Evolutionary conservation across 2,329 filamentous ascomycete genomes (phyloP).

Genomic region (Fonsecaea pedrosoi): DNA sequence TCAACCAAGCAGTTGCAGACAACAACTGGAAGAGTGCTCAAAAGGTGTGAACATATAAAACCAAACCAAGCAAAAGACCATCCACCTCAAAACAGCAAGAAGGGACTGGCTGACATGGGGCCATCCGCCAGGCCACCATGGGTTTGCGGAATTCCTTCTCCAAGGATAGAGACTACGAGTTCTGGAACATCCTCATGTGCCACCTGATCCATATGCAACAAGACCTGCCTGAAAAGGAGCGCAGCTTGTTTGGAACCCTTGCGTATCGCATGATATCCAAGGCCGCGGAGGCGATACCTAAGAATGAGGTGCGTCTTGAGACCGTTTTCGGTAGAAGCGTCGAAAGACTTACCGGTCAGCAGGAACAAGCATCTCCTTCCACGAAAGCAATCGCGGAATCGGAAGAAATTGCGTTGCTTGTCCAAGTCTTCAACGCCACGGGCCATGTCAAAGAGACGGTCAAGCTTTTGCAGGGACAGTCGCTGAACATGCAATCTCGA

Average conservation of each 20-base stretch:
- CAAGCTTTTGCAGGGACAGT: constrained; percentile 51
- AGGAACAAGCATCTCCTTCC: constrained; percentile 51
- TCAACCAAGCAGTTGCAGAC: constrained; percentile 50
- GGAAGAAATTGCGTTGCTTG: constrained; percentile 55
- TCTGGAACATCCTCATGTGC: constrained; percentile 58
- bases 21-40: constrained; percentile 57
- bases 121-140: constrained; percentile 53
- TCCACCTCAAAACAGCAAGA: constrained; percentile 23
- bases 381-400: constrained; percentile 54
- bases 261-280: constrained; percentile 59
- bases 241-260: constrained; percentile 57
- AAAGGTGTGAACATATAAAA: constrained; percentile 48
- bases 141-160: constrained; percentile 58
- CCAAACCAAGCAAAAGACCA: background rate
- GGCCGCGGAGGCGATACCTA: constrained; percentile 53
- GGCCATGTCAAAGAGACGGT: constrained; percentile 49
- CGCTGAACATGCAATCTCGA: constrained; percentile 50
- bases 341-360: constrained; percentile 9
- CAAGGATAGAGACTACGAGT: constrained; percentile 55
- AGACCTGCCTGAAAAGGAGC: constrained; percentile 49
- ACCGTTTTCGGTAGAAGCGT: background rate
- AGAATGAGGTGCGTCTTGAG: constrained; percentile 49
- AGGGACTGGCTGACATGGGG: constrained; percentile 38
- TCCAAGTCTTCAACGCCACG: constrained; percentile 53
- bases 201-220: constrained; percentile 50